Evolutionary conservation across 768 basidiomycete genomes (phyloP).

Genomic region (Agaricus bisporus): DNA sequence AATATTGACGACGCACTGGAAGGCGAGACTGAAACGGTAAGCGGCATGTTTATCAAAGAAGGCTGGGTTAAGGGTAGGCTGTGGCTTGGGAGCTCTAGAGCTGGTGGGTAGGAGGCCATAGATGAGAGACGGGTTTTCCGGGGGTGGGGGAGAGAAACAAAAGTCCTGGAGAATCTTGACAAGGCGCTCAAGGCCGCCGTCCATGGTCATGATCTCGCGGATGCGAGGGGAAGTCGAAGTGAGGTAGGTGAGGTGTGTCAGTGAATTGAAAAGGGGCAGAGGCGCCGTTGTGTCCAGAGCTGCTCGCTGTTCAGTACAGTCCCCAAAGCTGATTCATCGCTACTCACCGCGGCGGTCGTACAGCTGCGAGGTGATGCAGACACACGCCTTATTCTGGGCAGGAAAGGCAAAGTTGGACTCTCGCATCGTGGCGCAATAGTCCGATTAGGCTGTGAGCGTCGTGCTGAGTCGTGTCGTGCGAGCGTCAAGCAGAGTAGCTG

Average conservation of each 20-base stretch:
- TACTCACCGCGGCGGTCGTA: slow-evolving; percentile 88
- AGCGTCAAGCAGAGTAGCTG: background rate
- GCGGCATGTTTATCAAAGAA: slow-evolving; percentile 79
- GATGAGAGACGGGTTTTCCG: slow-evolving; percentile 68
- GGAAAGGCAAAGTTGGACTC: slow-evolving; percentile 96
- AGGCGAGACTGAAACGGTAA: slow-evolving; percentile 86
- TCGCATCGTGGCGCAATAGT: slow-evolving; percentile 49
- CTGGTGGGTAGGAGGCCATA: slow-evolving; percentile 73
- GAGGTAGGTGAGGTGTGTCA: slow-evolving; percentile 92
- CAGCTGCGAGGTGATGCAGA: slow-evolving; percentile 89
- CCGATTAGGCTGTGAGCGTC: background rate
- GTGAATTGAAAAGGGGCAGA: slow-evolving; percentile 67
- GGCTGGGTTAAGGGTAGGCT: slow-evolving; percentile 60
- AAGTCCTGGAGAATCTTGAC: slow-evolving; percentile 89
- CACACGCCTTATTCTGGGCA: slow-evolving; percentile 89
- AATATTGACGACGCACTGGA: slow-evolving; percentile 96
- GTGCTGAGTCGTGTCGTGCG: background rate
- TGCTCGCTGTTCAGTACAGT: slow-evolving; percentile 16
- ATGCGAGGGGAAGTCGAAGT: slow-evolving; percentile 97
- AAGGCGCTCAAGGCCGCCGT: slow-evolving; percentile 94
- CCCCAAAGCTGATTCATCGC: background rate
- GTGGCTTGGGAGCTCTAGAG: slow-evolving; percentile 45
- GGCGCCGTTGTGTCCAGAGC: slow-evolving; percentile 48
- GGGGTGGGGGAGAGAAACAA: slow-evolving; percentile 76
- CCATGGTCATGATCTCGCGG: slow-evolving; percentile 96